A percentile compares a stretch with the other conserved stretches of the same genome.
Evolutionary conservation across 1,139 yeast genomes (phyloP).

Genomic region (Kodamaea arcana): DNA sequence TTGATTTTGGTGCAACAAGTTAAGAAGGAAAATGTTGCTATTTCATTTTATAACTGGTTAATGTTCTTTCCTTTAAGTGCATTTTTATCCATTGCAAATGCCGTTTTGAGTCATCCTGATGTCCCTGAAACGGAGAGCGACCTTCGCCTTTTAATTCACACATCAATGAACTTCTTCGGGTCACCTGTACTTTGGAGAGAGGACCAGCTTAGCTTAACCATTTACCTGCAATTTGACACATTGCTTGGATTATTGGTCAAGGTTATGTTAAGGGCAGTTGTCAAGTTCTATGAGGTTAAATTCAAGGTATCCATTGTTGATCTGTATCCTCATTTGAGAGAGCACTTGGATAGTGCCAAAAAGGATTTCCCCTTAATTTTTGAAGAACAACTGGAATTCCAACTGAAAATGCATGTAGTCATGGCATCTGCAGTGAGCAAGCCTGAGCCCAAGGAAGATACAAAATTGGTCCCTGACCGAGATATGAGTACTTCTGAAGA

Average conservation of each 20-base stretch:
- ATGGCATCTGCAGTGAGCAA: background rate
- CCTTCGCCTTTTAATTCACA: slow-evolving; percentile 26
- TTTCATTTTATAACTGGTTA: slow-evolving; percentile 32
- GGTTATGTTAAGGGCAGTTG: slow-evolving; percentile 22
- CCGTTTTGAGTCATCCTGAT: slow-evolving; percentile 30
- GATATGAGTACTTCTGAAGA: background rate
- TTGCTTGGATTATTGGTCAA: slow-evolving; percentile 20
- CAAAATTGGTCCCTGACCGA: background rate
- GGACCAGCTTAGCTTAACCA: slow-evolving; percentile 12
- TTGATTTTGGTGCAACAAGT: slow-evolving; percentile 22
- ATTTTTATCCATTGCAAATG: slow-evolving; percentile 27
- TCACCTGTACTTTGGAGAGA: slow-evolving; percentile 9
- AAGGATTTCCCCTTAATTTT: slow-evolving; percentile 25
- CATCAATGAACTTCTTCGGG: slow-evolving; percentile 24
- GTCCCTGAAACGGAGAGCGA: slow-evolving; percentile 26
- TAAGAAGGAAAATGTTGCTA: slow-evolving; percentile 16
- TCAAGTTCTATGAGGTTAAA: slow-evolving; percentile 22
- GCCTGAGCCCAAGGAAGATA: background rate
- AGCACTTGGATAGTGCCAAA: slow-evolving; percentile 22
- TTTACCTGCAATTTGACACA: slow-evolving; percentile 22
- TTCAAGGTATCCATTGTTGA: slow-evolving; percentile 15
- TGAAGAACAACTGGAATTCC: slow-evolving; percentile 5
- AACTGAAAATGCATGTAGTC: slow-evolving; percentile 1
- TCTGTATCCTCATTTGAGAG: slow-evolving; percentile 14
- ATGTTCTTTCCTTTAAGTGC: slow-evolving; percentile 33